phyloP scores from a whole-genome alignment of 768 basidiomycete species.

The Albatrellus ellisii region DNA sequence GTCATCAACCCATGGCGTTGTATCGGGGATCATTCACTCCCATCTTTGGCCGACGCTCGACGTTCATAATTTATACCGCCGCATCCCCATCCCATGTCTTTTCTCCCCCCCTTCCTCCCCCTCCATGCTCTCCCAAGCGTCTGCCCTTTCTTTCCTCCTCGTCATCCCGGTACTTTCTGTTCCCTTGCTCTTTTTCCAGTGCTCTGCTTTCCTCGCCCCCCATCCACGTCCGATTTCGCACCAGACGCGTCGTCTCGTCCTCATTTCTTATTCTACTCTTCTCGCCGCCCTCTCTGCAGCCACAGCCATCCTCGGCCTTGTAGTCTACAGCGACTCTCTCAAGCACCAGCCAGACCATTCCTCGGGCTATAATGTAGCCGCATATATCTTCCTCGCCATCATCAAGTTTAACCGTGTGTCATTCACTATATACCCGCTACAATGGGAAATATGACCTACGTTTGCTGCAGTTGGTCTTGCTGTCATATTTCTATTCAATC shows the following conservation, averaged over 20 bases:
- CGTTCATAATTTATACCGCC: neutral
- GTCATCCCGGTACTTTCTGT: neutral
- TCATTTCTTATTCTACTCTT: neutral
- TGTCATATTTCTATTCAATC: neutral
- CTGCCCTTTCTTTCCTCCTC: neutral
- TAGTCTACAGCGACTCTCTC: neutral
- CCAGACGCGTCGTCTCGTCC: neutral
- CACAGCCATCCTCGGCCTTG: neutral
- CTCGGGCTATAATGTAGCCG: neutral
- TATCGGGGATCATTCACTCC: neutral
- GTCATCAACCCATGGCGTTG: neutral
- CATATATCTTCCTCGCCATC: neutral
- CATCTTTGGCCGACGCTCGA: neutral
- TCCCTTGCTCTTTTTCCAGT: neutral
- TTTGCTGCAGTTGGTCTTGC: neutral
- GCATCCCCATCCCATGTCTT: neutral
- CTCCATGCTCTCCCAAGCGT: neutral
- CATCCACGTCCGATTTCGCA: neutral
- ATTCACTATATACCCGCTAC: neutral
- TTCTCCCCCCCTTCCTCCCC: neutral
- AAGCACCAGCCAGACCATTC: neutral
- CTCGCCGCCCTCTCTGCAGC: neutral
- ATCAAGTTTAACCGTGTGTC: neutral
- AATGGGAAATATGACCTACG: neutral
- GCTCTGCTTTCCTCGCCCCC: neutral